Evolutionary conservation across 2,329 filamentous ascomycete species (phyloP).

Genomic region (Aspergillus puulaauensis): DNA sequence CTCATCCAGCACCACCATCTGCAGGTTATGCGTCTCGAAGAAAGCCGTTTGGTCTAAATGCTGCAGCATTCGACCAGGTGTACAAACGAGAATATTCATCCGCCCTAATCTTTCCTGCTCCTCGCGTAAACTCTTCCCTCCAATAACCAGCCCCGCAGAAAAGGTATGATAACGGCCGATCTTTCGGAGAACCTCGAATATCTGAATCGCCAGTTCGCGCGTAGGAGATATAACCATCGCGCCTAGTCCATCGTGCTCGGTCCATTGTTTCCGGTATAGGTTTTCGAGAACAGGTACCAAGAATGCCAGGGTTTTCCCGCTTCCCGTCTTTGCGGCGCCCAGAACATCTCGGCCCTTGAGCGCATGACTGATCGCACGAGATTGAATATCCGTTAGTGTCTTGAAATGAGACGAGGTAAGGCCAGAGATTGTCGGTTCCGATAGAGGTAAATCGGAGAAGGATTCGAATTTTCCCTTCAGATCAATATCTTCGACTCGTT

Average conservation of each 20-base stretch:
- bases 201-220: slow-evolving; percentile 92
- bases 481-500: slow-evolving; percentile 47
- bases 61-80: slow-evolving; percentile 90
- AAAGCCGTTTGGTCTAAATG: slow-evolving; percentile 91
- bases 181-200: slow-evolving; percentile 90
- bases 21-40: slow-evolving; percentile 85
- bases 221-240: slow-evolving; percentile 93
- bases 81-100: slow-evolving; percentile 98
- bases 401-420: slow-evolving; percentile 87
- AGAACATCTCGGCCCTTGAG: slow-evolving; percentile 85
- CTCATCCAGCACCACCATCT: slow-evolving; percentile 92
- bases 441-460: slow-evolving; percentile 85
- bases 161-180: slow-evolving; percentile 86
- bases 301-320: slow-evolving; percentile 93
- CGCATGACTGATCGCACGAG: slow-evolving; percentile 81
- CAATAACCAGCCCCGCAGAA: slow-evolving; percentile 89
- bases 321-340: slow-evolving; percentile 92
- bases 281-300: slow-evolving; percentile 89
- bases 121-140: slow-evolving; percentile 85
- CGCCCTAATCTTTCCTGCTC: slow-evolving; percentile 78
- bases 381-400: slow-evolving; percentile 86
- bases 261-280: slow-evolving; percentile 84
- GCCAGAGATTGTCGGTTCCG: slow-evolving; percentile 73
- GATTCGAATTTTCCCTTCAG: slow-evolving; percentile 55
- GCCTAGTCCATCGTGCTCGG: slow-evolving; percentile 85